Base-by-base conservation (phyloP, 257 asterid genomes). In the Nemophila menziesii region DNA sequence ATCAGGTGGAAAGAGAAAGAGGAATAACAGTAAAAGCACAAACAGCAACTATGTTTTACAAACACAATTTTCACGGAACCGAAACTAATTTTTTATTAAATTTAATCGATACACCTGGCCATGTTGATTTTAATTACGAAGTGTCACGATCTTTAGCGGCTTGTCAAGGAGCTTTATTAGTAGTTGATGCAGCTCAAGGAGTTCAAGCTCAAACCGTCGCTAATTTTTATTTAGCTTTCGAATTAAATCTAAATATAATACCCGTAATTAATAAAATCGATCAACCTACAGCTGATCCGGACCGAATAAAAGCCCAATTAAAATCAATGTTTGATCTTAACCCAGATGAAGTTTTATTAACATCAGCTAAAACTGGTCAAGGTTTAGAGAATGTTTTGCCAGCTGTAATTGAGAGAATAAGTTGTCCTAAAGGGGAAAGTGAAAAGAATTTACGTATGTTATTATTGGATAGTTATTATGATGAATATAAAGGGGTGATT, bases 171-270 rank as follows among this genome's bases (percentile, higher is more conserved):
- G 96, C 80, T 46, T 94, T 89, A 55, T 86, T 89, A 14, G 93
- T 89, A 22, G 98, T 89, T 38, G 98, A 89, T 50, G 98, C 96
- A 22, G 98, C 95, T 18, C 96, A 85, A 63, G 98, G 98, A 36
- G 95, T 89, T 52, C 98, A 89, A 68, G 96, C 98, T 24, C 98
- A 89, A 62, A 89, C 98, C 0, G 94, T 89, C 37, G 98, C 98
- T 3, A 89, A 89, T 67, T 89, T 89, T 65, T 89, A 80, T 68
- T 85, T 89, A 37, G 98, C 98, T 37, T 89, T 84, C 41, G 98
- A 84, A 62, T 73, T 94, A 44, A 85, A 85, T 64, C 92, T 89
- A 27, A 20, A 78, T 16, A 65, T 89, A 51, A 54, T 89, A 49
- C 98, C 96, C 15, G 81, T 89, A 52, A 89, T 89, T 39, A 89